Evolutionary conservation across 306 rosid species (phyloP).

Genomic region (Parietaria judaica): DNA sequence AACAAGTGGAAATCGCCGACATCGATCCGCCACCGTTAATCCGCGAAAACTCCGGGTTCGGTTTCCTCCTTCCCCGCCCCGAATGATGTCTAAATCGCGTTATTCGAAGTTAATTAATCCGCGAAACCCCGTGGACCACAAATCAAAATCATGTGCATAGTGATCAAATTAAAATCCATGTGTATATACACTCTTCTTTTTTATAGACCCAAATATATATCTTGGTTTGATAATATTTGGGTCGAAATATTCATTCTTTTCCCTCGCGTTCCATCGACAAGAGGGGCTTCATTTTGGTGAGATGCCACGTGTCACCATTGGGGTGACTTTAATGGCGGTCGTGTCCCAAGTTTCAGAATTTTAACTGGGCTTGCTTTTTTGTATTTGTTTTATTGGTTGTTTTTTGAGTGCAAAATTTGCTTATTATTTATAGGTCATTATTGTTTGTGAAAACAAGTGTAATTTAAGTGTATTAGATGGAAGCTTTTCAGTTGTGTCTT

Average conservation of each 20-base stretch:
- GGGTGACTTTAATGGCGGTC: slow-evolving; percentile 46
- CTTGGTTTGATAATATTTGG: slow-evolving; percentile 58
- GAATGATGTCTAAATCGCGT: slow-evolving; percentile 40
- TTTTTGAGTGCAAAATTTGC: slow-evolving; percentile 35
- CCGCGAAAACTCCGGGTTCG: slow-evolving; percentile 95
- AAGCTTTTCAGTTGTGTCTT: slow-evolving; percentile 6
- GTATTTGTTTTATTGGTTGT: slow-evolving; percentile 35
- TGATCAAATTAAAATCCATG: slow-evolving; percentile 27
- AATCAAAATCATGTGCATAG: slow-evolving; percentile 42
- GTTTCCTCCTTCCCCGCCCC: slow-evolving; percentile 77
- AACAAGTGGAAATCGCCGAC: slow-evolving; percentile 78
- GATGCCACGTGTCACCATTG: slow-evolving; percentile 40
- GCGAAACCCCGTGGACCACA: too few species aligned
- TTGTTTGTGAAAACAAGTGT: slow-evolving; percentile 37
- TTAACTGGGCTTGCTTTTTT: slow-evolving; percentile 27
- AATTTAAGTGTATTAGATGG: slow-evolving; percentile 21
- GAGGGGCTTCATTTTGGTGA: slow-evolving; percentile 44
- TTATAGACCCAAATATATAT: slow-evolving; percentile 28
- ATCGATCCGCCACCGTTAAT: slow-evolving; percentile 96
- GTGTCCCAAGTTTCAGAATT: slow-evolving; percentile 35
- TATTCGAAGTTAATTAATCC: not conserved
- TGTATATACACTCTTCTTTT: slow-evolving; percentile 52
- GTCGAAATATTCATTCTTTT: slow-evolving; percentile 38
- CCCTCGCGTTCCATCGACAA: slow-evolving; percentile 62
- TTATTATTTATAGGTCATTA: slow-evolving; percentile 34